phyloP scores from a whole-genome alignment of 2,329 filamentous ascomycete genomes.

The Pseudogymnoascus sp. region DNA sequence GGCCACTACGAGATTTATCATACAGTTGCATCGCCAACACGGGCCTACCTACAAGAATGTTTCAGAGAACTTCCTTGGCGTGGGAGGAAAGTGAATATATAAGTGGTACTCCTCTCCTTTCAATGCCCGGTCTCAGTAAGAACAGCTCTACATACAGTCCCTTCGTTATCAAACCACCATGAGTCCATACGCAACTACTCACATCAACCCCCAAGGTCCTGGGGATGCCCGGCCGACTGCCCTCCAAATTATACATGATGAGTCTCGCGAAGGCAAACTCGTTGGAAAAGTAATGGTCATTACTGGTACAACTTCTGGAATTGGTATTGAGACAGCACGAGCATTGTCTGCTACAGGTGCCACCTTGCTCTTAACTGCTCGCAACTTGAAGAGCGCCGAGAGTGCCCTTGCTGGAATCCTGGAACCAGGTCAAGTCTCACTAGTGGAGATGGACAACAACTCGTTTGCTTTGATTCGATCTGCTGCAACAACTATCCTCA shows the following conservation, averaged over 20 bases:
- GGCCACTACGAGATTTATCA: not conserved
- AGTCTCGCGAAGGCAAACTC: slow-evolving; percentile 22
- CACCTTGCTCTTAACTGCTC: slow-evolving; percentile 27
- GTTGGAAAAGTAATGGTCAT: slow-evolving; percentile 32
- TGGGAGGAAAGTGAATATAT: not conserved
- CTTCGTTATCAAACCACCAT: not conserved
- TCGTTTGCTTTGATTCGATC: slow-evolving; percentile 26
- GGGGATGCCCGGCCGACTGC: slow-evolving; percentile 17
- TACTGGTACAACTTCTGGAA: slow-evolving; percentile 29
- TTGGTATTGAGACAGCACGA: slow-evolving; percentile 30
- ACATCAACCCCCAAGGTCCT: slow-evolving; percentile 13
- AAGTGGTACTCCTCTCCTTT: not conserved
- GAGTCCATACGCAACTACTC: slow-evolving; percentile 13
- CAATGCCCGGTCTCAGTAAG: not conserved
- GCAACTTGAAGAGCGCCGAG: slow-evolving; percentile 26
- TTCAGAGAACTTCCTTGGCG: not conserved
- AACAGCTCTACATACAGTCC: not conserved
- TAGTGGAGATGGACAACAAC: slow-evolving; percentile 27
- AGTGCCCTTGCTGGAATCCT: slow-evolving; percentile 33
- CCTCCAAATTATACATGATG: slow-evolving; percentile 24
- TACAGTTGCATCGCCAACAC: not conserved
- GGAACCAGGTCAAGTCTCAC: slow-evolving; percentile 20
- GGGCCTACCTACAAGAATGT: not conserved
- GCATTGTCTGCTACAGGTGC: slow-evolving; percentile 29
- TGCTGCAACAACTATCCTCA: slow-evolving; percentile 22